Base-by-base conservation (phyloP, 2,329 filamentous ascomycete species). In the Claviceps cyperi region DNA sequence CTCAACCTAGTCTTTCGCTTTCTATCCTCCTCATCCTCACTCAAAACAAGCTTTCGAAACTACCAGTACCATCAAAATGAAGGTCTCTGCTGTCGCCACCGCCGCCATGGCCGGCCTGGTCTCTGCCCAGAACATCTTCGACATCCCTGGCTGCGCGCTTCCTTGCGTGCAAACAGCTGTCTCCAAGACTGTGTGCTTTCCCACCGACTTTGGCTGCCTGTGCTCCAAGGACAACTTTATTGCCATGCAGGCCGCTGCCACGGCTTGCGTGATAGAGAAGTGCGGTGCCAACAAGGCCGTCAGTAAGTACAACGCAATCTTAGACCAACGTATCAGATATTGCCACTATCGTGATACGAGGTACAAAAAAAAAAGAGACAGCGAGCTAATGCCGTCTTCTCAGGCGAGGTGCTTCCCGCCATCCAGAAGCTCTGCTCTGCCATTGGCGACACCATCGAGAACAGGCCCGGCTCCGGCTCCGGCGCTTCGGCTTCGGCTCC, bases 321-420 rank as follows among this genome's bases (percentile, higher is more conserved):
- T 11, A 32, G 28, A 32, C 28, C 28, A 32, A 32, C 11, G 1
- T 11, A 32, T 32, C 28, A 32, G 28, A 32, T 32, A 32, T 3
- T 32, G 9, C 28, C 9, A 32, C 28, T 32, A 4, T 11, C 28
- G 11, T 32, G 28, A 32, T 11, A 11, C 3, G 9, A 32, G 4
- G 28, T 11, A 32, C 28, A 11, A 4, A 11, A 11, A 32, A 32
- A 24, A 24, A 24, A 22, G 4, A 43, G 0, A 21, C 17, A 41
- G 21, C 2, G 39, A n/a, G 22, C 41, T 44, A 17, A 44, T 15
- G 9, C 5, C 24, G 2, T 14, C 17, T 37, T 3, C 6, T 21
- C 47, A 71, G 68, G 58, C 57, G 54, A 69, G 55, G 67, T 70
- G 43, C 59, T 69, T 45, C 66, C 68, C 51, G 66, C 66, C 41